Evolutionary conservation across 257 asterid genomes (phyloP).

Genomic region (Lantana camara): DNA sequence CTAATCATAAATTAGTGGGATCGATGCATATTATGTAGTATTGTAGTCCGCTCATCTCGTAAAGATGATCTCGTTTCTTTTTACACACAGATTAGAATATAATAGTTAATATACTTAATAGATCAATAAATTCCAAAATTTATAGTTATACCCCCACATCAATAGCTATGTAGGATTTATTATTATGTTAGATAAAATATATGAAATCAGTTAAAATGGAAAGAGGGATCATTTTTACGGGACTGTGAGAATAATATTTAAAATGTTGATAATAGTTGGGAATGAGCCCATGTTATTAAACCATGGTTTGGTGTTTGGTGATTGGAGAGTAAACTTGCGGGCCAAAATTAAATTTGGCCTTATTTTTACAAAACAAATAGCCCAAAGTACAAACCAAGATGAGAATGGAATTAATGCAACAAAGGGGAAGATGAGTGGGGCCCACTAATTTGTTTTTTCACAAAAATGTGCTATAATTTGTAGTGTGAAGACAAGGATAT

Average conservation of each 20-base stretch:
- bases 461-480: not conserved
- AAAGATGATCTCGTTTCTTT: too few relatives aligned
- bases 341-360: constrained; percentile 27
- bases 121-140: too few relatives aligned
- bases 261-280: constrained; percentile 29
- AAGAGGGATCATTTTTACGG: too few relatives aligned
- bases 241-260: too few relatives aligned
- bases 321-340: constrained; percentile 32
- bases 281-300: constrained; percentile 33
- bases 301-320: constrained; percentile 22
- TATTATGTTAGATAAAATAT: too few relatives aligned
- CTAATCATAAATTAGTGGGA: constrained; percentile 3
- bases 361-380: constrained; percentile 2
- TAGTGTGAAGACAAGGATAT: not conserved
- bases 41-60: too few relatives aligned
- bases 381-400: constrained; percentile 39
- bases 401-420: constrained; percentile 41
- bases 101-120: too few relatives aligned
- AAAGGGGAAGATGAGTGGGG: constrained; percentile 5
- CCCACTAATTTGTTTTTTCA: constrained; percentile 25
- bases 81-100: too few relatives aligned
- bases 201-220: too few relatives aligned
- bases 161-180: too few relatives aligned
- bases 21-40: not conserved
- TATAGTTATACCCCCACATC: too few relatives aligned